Base-by-base conservation (phyloP, 2,329 filamentous ascomycete genomes). In the Xylariaceae sp. region DNA sequence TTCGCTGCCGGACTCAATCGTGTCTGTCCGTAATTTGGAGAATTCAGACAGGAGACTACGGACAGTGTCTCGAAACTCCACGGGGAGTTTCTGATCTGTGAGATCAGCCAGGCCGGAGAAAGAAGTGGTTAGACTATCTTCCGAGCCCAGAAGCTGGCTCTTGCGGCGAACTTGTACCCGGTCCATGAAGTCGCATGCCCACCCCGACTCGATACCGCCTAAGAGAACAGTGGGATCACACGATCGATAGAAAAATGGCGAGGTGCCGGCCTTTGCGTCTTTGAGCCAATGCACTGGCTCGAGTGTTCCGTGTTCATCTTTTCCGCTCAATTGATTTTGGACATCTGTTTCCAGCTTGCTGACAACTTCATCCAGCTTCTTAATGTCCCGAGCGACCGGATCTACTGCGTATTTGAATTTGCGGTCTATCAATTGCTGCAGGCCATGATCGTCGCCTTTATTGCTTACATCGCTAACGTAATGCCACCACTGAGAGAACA, bases 181-280 rank as follows among this genome's bases (percentile, higher is more conserved):
- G 2, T 71, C 61, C 0, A 65, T 43, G 41, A 62, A 75, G 43
- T 75, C 73, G 0, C 42, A 17, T 0, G 69, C 64, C 74, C 74
- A 76, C 7, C 71, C 73, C 0, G 67, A 61, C 2, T 61, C 49
- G 2, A 76, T 59, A 2, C 69, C 69, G 0, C 65, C 71, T 4
- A 75, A 47, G 0, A 73, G 57, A 0, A 75, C 31, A 0, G 72
- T 75, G 0, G 73, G 73, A 45, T 76, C 73, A 2, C 57, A 58
- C 11, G 51, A 55, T 2, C 60, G 57, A 42, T 65, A 64, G 50
- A 68, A 73, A 1, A 57, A 36, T 2, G 62, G 59, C 22, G 59
- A 17, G 2, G 54, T 61, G 2, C 55, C 64, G 0, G 60, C 49
- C 43, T 71, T 61, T 38, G 46, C 43, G 11, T 39, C 36, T 28